Evolutionary conservation across 345 rosid genomes (phyloP), one percentile per base, ranked within the genome.

Genomic region (Syzygium aqueum): DNA sequence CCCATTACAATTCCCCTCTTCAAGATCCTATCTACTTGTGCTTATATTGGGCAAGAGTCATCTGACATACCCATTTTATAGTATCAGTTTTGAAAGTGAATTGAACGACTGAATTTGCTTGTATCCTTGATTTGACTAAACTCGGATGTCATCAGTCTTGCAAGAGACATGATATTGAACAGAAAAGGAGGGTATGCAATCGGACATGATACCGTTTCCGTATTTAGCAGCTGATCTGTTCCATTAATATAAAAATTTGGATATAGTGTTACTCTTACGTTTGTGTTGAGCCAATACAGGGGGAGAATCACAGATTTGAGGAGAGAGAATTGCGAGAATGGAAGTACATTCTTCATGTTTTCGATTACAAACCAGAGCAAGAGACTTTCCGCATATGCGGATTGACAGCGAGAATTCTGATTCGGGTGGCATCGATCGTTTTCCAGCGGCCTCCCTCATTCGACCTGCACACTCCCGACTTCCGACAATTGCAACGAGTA

Each of bases 341-440:
- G 90, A 93, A 89, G 73, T 90, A 91, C 40, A 7, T 33, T 23
- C 46, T 86, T 27, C 93, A 91, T 27, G 13, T 53, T 51, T 92
- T 92, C 49, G 90, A 90, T 4, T 91, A 59, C 43, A 54, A 28
- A 52, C 84, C 54, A 5, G 89, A 88, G 54, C 82, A 63, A 63
- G 92, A 84, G 3, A 84, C 17, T 56, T 89, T 89, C 51, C 53
- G 56, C 11, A 89, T 89, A 6, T 86, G 89, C 51, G 90, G 93
- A 37, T 86, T 91, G 77, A 91, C 91, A 2, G 92, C 92, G 25
- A 90, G 90, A 87, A 87, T 92, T 89, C 91, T 91, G 1, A 91
- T 90, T 22, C 57, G 88, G 84, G 90, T 91, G 83, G 93, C 92
- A 30, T 85, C 93, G 4, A 7, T 89, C 2, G 89, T 92, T 77